A percentile compares a stretch with the other conserved stretches of the same genome.
phyloP scores from a whole-genome alignment of 2,329 filamentous ascomycete species.

The Trichoderma citrinoviride region DNA sequence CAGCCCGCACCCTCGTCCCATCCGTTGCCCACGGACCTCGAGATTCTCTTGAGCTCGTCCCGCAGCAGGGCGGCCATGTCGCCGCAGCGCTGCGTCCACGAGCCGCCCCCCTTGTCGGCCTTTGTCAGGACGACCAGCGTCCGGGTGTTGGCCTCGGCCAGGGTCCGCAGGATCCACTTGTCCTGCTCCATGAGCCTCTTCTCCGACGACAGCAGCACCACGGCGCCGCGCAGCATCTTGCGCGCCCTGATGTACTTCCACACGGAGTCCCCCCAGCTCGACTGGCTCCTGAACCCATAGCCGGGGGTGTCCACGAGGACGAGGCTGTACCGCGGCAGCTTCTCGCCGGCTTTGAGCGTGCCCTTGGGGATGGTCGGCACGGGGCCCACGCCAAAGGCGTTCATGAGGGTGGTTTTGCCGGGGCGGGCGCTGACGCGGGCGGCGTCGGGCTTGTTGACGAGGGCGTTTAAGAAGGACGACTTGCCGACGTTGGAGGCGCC shows the following conservation, averaged over 20 bases:
- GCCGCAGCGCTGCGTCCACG: slow-evolving; percentile 32
- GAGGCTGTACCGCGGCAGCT: slow-evolving; percentile 46
- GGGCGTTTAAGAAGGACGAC: slow-evolving; percentile 81
- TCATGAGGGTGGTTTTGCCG: slow-evolving; percentile 55
- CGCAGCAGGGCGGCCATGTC: slow-evolving; percentile 31
- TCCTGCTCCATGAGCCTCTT: slow-evolving; percentile 52
- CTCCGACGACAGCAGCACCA: slow-evolving; percentile 53
- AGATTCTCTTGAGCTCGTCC: slow-evolving; percentile 29
- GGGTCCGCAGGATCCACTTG: slow-evolving; percentile 44
- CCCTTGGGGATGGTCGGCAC: slow-evolving; percentile 31
- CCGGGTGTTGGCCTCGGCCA: slow-evolving; percentile 45
- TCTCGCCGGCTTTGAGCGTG: slow-evolving; percentile 36
- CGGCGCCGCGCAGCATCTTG: slow-evolving; percentile 48
- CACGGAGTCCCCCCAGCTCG: slow-evolving; percentile 54
- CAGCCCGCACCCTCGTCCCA: slow-evolving; percentile 34
- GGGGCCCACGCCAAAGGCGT: slow-evolving; percentile 55
- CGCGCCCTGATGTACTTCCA: slow-evolving; percentile 49
- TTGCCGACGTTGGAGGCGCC: slow-evolving; percentile 90
- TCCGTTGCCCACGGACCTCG: slow-evolving; percentile 26
- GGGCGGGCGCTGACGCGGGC: slow-evolving; percentile 51
- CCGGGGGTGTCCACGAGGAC: slow-evolving; percentile 52
- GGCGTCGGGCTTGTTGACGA: slow-evolving; percentile 53
- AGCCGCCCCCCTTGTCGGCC: slow-evolving; percentile 47
- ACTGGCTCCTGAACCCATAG: slow-evolving; percentile 47
- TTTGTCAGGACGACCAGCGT: slow-evolving; percentile 56